These are phyloP conservation scores for Jamesozyma lodderae DNA, from an alignment of 805 yeast genomes.

Conservation along the genomic window DNA sequence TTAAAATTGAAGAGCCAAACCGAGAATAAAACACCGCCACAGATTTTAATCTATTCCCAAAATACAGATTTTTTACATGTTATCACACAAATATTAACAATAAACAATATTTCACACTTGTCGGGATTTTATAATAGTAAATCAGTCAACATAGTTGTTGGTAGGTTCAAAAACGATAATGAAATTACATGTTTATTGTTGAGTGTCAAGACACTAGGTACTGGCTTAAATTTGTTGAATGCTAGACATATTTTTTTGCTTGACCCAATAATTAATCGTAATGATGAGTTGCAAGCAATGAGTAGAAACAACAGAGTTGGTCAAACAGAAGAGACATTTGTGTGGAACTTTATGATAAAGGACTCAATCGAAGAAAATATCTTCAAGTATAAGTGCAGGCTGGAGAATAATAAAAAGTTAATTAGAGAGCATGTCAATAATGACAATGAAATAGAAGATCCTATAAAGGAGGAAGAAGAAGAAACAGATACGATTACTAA, in stretches of 20 bases:
- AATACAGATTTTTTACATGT: conserved; percentile 69
- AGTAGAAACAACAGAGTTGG: conserved; percentile 91
- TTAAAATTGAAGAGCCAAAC: conserved; percentile 43
- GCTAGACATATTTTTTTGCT: conserved; percentile 89
- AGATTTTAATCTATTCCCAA: conserved; percentile 82
- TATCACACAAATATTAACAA: conserved; percentile 54
- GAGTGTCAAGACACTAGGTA: conserved; percentile 78
- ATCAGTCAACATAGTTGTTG: conserved; percentile 24
- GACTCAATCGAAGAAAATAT: conserved; percentile 87
- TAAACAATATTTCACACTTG: conserved; percentile 43
- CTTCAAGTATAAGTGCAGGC: conserved; percentile 32
- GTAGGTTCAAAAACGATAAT: conserved; percentile 50
- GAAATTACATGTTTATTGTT: conserved; percentile 74
- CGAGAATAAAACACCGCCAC: conserved; percentile 38
- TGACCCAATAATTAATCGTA: conserved; percentile 84
- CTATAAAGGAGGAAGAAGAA: background rate
- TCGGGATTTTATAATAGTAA: conserved; percentile 40
- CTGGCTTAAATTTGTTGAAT: conserved; percentile 84
- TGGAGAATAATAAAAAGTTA: conserved; percentile 17
- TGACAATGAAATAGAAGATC: background rate
- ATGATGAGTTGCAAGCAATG: conserved; percentile 84
- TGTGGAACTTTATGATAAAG: conserved; percentile 84
- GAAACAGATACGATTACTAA: conserved; percentile 4
- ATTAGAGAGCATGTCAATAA: background rate
- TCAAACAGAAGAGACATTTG: conserved; percentile 68